Percentiles rank a stretch among this genome's conserved stretches.
These are phyloP conservation scores for Termitomyces sp. DNA, from an alignment of 768 basidiomycete genomes.

Conservation along the genomic window DNA sequence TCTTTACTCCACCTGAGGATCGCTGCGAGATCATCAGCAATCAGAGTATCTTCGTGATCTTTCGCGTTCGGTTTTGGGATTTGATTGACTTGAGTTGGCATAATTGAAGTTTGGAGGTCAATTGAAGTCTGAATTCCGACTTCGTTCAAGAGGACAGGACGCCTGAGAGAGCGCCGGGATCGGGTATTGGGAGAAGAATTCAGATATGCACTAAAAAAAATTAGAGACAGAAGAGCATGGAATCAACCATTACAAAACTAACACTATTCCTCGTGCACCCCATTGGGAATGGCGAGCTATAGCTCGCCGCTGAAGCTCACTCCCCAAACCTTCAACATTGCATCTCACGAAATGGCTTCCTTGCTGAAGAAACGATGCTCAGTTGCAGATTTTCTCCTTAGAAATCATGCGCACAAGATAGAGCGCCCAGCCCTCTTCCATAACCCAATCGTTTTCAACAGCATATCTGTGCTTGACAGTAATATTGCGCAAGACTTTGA, in stretches of 20 bases:
- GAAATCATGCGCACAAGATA: slow-evolving; percentile 41
- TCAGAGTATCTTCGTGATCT: slow-evolving; percentile 52
- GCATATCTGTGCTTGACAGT: slow-evolving; percentile 37
- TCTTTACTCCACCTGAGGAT: slow-evolving; percentile 74
- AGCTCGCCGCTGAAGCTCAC: slow-evolving; percentile 61
- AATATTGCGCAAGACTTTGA: not conserved
- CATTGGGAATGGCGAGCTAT: slow-evolving; percentile 63
- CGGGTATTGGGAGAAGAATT: slow-evolving; percentile 38
- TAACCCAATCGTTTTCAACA: slow-evolving; percentile 61
- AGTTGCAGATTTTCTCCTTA: not conserved
- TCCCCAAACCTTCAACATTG: slow-evolving; percentile 61
- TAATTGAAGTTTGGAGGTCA: slow-evolving; percentile 27
- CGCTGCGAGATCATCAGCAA: slow-evolving; percentile 56
- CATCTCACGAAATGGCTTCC: slow-evolving; percentile 63
- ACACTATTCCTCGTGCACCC: slow-evolving; percentile 73
- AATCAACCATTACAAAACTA: slow-evolving; percentile 17
- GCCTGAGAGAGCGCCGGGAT: slow-evolving; percentile 43
- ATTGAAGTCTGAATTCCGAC: slow-evolving; percentile 55
- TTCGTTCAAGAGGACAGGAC: slow-evolving; percentile 51
- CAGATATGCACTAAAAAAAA: slow-evolving; percentile 41
- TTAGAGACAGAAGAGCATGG: not conserved
- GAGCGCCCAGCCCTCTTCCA: slow-evolving; percentile 68
- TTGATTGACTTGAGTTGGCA: slow-evolving; percentile 21
- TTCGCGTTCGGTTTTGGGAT: slow-evolving; percentile 27
- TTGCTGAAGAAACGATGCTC: slow-evolving; percentile 36